phyloP scores from a whole-genome alignment of 352 stramenopile genomes.

The Peronospora destructor region DNA sequence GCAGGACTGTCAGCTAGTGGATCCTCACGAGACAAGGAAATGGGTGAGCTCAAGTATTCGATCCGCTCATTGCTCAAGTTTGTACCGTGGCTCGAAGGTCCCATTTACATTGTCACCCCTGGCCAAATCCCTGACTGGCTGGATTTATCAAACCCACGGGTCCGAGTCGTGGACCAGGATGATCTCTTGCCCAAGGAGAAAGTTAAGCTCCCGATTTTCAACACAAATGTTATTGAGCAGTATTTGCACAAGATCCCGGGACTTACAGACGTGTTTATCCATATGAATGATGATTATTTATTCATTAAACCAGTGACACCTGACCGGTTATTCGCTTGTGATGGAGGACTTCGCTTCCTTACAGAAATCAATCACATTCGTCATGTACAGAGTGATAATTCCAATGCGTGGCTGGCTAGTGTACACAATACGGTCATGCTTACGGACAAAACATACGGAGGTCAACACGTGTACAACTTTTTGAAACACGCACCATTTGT shows the following conservation, averaged over 20 bases:
- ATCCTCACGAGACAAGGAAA: slow-evolving; percentile 73
- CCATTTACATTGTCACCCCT: slow-evolving; percentile 80
- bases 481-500: slow-evolving; percentile 82
- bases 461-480: slow-evolving; percentile 83
- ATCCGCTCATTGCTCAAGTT: slow-evolving; percentile 76
- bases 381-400: slow-evolving; percentile 51
- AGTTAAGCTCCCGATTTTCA: slow-evolving; percentile 57
- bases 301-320: slow-evolving; percentile 78
- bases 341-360: slow-evolving; percentile 63
- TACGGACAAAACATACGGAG: slow-evolving; percentile 64
- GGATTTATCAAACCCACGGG: slow-evolving; percentile 56
- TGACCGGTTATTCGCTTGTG: slow-evolving; percentile 81
- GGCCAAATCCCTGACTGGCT: slow-evolving; percentile 81
- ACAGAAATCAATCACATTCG: slow-evolving; percentile 82
- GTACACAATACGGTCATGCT: slow-evolving; percentile 73
- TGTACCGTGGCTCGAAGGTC: slow-evolving; percentile 65
- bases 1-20: slow-evolving; percentile 52
- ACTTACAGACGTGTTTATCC: slow-evolving; percentile 83
- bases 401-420: slow-evolving; percentile 67
- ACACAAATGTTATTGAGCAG: slow-evolving; percentile 85
- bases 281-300: slow-evolving; percentile 89
- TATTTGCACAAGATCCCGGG: slow-evolving; percentile 82
- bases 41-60: slow-evolving; percentile 84
- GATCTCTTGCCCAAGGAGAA: slow-evolving; percentile 58
- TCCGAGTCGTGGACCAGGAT: slow-evolving; percentile 72